Evolutionary conservation across 1,284 basidiomycete genomes (phyloP).

Genomic region (Stygiomarasmius scandens): DNA sequence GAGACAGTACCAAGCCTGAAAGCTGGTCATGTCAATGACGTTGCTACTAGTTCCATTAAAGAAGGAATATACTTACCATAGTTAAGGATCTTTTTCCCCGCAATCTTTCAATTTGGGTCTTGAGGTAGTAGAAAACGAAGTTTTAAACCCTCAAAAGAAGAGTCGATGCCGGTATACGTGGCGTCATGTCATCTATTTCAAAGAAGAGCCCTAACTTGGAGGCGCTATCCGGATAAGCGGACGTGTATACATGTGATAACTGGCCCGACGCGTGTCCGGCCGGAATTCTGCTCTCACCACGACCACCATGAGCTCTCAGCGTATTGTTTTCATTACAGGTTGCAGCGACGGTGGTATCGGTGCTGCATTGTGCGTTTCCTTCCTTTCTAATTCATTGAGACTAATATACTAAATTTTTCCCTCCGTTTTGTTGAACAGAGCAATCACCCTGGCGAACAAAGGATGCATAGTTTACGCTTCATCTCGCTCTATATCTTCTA

Average conservation of each 20-base stretch:
- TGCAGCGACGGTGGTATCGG: constrained; percentile 49
- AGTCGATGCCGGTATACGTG: no score
- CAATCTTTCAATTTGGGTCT: no score
- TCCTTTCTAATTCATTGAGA: not conserved
- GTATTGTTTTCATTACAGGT: constrained; percentile 44
- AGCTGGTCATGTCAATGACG: constrained; percentile 12
- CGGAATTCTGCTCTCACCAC: not conserved
- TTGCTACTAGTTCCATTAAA: not conserved
- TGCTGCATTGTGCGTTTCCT: constrained; percentile 33
- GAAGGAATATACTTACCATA: no score
- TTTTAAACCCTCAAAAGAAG: no score
- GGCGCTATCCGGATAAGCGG: no score
- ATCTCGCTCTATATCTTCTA: constrained; percentile 12
- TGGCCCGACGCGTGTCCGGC: no score
- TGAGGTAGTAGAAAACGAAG: no score
- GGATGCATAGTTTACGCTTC: constrained; percentile 18
- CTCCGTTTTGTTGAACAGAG: no score
- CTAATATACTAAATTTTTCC: not conserved
- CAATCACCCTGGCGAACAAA: constrained; percentile 8
- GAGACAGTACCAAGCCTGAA: constrained; percentile 8
- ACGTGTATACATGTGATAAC: no score
- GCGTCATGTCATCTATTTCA: no score
- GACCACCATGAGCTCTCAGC: not conserved
- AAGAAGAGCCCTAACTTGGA: no score
- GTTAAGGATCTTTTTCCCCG: no score